Evolutionary conservation across 176 grass and related monocot species (phyloP).

Genomic region (Urochloa ruziziensis): DNA sequence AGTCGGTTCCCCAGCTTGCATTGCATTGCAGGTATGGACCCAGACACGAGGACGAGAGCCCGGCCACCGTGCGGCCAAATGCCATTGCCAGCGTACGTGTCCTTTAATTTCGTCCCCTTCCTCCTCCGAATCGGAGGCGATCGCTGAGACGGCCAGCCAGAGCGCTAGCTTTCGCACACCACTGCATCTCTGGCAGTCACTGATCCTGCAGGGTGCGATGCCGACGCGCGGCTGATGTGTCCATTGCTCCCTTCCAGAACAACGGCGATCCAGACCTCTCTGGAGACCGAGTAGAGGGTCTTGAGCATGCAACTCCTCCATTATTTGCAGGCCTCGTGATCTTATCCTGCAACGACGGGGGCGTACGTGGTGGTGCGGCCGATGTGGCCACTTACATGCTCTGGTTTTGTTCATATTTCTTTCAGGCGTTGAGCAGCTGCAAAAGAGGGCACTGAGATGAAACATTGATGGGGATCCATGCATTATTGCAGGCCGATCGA

Average conservation of each 20-base stretch:
- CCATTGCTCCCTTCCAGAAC: background rate
- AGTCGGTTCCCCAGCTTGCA: background rate
- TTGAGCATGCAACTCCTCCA: no score
- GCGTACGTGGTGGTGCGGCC: background rate
- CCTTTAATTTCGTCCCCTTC: no score
- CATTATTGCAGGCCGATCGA: background rate
- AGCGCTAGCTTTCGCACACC: background rate
- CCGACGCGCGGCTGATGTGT: conserved; percentile 27
- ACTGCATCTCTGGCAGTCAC: background rate
- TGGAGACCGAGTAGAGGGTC: background rate
- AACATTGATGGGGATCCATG: background rate
- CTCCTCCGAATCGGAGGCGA: no score
- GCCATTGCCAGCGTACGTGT: no score
- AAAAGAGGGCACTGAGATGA: background rate
- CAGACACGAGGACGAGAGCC: conserved; percentile 2
- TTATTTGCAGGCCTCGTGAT: no score
- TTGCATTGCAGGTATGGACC: background rate
- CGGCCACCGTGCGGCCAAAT: background rate
- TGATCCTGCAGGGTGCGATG: background rate
- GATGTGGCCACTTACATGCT: conserved; percentile 22
- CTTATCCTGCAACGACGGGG: conserved; percentile 14
- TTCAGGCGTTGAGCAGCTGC: background rate
- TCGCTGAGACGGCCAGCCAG: no score
- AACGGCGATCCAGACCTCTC: background rate
- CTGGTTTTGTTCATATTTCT: background rate